These are phyloP conservation scores for Fusarium avenaceum DNA, from an alignment of 2,329 filamentous ascomycete species.

Conservation along the genomic window DNA sequence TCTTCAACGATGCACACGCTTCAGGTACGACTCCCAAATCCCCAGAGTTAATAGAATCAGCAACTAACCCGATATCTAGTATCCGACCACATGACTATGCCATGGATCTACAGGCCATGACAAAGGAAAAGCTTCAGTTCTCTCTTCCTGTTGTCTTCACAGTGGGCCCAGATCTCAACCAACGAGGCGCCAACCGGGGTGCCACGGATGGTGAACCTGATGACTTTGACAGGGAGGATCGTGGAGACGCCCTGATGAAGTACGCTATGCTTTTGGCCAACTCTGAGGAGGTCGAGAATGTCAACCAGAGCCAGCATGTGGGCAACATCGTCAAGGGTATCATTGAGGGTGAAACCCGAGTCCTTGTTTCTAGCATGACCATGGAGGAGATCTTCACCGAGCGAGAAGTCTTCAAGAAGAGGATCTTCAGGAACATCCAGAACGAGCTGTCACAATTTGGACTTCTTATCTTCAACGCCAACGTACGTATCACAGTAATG, in stretches of 20 bases:
- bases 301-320: constrained; percentile 69
- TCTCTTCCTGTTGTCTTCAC: constrained; percentile 87
- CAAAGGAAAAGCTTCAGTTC: constrained; percentile 87
- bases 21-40: constrained; percentile 48
- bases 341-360: constrained; percentile 88
- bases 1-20: constrained; percentile 74
- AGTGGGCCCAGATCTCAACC: constrained; percentile 81
- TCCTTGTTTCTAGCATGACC: constrained; percentile 88
- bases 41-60: background rate
- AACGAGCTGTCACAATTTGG: constrained; percentile 85
- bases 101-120: constrained; percentile 89
- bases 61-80: constrained; percentile 49
- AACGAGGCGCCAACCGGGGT: constrained; percentile 60
- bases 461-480: constrained; percentile 77
- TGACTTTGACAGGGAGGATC: constrained; percentile 60
- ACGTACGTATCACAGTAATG: constrained; percentile 56
- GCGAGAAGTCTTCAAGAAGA: constrained; percentile 80
- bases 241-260: constrained; percentile 77
- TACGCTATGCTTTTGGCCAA: constrained; percentile 85
- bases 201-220: constrained; percentile 25
- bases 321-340: constrained; percentile 90
- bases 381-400: constrained; percentile 92
- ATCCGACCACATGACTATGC: constrained; percentile 85
- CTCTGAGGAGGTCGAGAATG: constrained; percentile 60
- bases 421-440: constrained; percentile 82